Conservation (phyloP, 371 early-diverging fungal species). For the Mucor racemosus region DNA sequence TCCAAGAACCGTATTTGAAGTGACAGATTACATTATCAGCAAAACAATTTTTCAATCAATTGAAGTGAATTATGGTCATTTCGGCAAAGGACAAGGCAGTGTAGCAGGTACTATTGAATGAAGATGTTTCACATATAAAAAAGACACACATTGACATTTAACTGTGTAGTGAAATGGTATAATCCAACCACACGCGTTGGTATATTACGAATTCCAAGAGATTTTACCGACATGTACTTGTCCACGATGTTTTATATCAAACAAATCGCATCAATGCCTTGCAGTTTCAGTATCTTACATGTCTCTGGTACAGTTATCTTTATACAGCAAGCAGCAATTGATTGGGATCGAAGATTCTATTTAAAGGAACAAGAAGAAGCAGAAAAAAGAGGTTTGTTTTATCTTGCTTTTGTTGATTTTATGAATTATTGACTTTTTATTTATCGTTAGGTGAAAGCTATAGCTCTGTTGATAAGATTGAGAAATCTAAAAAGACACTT, state of each 20-base stretch:
- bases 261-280: constrained; percentile 33
- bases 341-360: constrained; percentile 40
- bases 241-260: constrained; percentile 47
- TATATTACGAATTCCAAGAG: constrained; percentile 44
- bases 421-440: background rate
- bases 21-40: constrained; percentile 27
- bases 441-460: constrained; percentile 22
- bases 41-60: constrained; percentile 33
- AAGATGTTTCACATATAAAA: background rate
- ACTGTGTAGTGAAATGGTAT: constrained; percentile 46
- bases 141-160: background rate
- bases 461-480: constrained; percentile 34
- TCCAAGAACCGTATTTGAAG: constrained; percentile 26
- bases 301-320: constrained; percentile 47
- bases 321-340: constrained; percentile 44
- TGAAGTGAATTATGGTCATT: constrained; percentile 41
- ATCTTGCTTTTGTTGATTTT: too few species aligned
- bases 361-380: constrained; percentile 35
- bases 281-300: constrained; percentile 38
- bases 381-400: constrained; percentile 32
- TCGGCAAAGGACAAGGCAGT: constrained; percentile 40
- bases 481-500: constrained; percentile 24
- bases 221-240: constrained; percentile 41
- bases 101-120: constrained; percentile 22
- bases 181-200: constrained; percentile 46